These are phyloP conservation scores for Drechslerella dactyloides DNA, from an alignment of 2,329 filamentous ascomycete species.

Conservation along the genomic window DNA sequence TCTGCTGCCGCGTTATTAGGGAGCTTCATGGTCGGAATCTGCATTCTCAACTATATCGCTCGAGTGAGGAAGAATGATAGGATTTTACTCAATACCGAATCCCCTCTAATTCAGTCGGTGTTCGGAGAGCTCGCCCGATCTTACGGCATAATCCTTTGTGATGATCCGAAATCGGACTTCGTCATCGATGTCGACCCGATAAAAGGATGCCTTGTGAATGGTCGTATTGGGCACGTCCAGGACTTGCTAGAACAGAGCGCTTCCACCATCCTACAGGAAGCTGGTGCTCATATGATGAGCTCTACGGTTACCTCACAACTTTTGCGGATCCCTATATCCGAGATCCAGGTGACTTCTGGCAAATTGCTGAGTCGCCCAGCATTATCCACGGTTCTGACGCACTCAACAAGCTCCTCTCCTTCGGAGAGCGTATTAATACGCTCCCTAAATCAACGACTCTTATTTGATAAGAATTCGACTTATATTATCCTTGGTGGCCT, in stretches of 20 bases:
- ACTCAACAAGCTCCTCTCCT: not conserved
- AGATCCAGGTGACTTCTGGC: conserved; percentile 12
- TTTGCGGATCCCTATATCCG: conserved; percentile 5
- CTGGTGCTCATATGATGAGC: conserved; percentile 4
- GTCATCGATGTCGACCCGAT: conserved; percentile 4
- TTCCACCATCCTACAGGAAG: conserved; percentile 6
- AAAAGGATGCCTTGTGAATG: conserved; percentile 20
- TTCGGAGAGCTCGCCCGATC: not conserved
- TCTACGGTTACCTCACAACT: conserved; percentile 1
- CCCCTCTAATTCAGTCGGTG: conserved; percentile 1
- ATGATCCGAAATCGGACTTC: conserved; percentile 12
- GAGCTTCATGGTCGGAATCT: conserved; percentile 14
- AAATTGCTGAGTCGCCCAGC: not conserved
- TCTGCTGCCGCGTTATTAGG: not conserved
- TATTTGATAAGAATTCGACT: conserved; percentile 13
- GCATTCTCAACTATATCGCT: conserved; percentile 12
- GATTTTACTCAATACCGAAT: conserved; percentile 10
- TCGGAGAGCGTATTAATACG: conserved; percentile 14
- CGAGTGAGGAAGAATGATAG: conserved; percentile 13
- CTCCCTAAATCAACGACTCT: not conserved
- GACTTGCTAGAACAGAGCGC: conserved; percentile 9
- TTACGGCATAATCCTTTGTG: conserved; percentile 3
- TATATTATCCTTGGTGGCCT: conserved; percentile 29
- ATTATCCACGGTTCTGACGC: conserved; percentile 12
- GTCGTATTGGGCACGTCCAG: conserved; percentile 1